A percentile compares a stretch with the other conserved stretches of the same genome.
Conservation (phyloP, 2,329 filamentous ascomycete genomes). For the Alternaria panax region DNA sequence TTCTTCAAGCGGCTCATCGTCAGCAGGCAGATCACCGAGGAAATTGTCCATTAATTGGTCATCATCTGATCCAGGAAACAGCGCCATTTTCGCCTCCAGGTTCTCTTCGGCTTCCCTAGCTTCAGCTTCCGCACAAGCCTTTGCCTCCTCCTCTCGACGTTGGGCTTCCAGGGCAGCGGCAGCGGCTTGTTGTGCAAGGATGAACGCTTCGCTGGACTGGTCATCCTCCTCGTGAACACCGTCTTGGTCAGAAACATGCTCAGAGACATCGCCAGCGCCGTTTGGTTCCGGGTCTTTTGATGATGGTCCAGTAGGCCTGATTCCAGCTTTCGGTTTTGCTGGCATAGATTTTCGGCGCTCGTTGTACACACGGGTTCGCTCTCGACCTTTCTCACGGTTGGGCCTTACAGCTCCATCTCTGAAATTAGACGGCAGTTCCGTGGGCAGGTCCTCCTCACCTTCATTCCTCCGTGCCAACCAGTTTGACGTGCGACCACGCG, state of each 20-base stretch:
- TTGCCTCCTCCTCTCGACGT: slow-evolving; percentile 31
- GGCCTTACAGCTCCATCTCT: slow-evolving; percentile 46
- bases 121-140: slow-evolving; percentile 28
- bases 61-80: slow-evolving; percentile 42
- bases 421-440: slow-evolving; percentile 53
- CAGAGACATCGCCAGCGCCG: slow-evolving; percentile 39
- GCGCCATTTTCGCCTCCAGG: slow-evolving; percentile 43
- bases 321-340: slow-evolving; percentile 31
- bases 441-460: slow-evolving; percentile 53
- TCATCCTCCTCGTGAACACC: slow-evolving; percentile 44
- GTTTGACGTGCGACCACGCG: slow-evolving; percentile 42
- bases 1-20: slow-evolving; percentile 24
- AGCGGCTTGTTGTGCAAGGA: slow-evolving; percentile 38
- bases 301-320: slow-evolving; percentile 35
- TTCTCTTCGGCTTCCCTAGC: slow-evolving; percentile 45
- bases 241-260: slow-evolving; percentile 36
- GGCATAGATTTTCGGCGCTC: slow-evolving; percentile 39
- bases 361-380: slow-evolving; percentile 31
- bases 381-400: slow-evolving; percentile 35
- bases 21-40: slow-evolving; percentile 34
- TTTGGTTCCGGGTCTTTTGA: slow-evolving; percentile 32
- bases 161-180: slow-evolving; percentile 36
- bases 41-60: slow-evolving; percentile 38
- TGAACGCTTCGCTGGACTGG: slow-evolving; percentile 27
- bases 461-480: slow-evolving; percentile 54